Evolutionary conservation across 1,139 yeast genomes (phyloP).

Genomic region (Candida sp.): DNA sequence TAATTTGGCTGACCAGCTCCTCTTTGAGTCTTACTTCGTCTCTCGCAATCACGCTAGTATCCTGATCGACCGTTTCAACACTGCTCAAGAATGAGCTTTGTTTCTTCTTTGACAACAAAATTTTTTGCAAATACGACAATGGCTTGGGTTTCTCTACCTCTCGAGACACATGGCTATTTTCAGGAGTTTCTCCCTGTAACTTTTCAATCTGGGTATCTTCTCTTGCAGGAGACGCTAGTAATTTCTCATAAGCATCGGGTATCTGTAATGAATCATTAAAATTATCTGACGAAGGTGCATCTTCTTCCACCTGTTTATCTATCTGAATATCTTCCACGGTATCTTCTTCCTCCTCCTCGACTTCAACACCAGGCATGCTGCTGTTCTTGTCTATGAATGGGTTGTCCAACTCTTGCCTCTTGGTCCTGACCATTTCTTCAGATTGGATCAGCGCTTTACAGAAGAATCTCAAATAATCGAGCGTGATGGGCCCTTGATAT

Average conservation of each 20-base stretch:
- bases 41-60: too few species aligned
- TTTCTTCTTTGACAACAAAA: slow-evolving; percentile 11
- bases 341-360: background rate
- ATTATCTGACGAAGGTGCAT: background rate
- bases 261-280: slow-evolving; percentile 10
- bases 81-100: background rate
- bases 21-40: background rate
- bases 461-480: slow-evolving; percentile 40
- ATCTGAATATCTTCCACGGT: background rate
- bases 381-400: background rate
- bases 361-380: background rate
- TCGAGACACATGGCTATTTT: background rate
- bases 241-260: slow-evolving; percentile 8
- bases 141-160: slow-evolving; percentile 9
- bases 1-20: background rate
- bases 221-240: slow-evolving; percentile 4
- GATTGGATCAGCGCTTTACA: slow-evolving; percentile 30
- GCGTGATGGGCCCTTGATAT: slow-evolving; percentile 44
- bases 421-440: slow-evolving; percentile 17
- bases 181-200: background rate
- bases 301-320: background rate
- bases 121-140: slow-evolving; percentile 33
- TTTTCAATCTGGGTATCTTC: background rate
- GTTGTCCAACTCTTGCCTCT: slow-evolving; percentile 8
- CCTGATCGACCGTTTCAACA: background rate